phyloP scores from a whole-genome alignment of 768 basidiomycete genomes.

The Boletus speciosus region DNA sequence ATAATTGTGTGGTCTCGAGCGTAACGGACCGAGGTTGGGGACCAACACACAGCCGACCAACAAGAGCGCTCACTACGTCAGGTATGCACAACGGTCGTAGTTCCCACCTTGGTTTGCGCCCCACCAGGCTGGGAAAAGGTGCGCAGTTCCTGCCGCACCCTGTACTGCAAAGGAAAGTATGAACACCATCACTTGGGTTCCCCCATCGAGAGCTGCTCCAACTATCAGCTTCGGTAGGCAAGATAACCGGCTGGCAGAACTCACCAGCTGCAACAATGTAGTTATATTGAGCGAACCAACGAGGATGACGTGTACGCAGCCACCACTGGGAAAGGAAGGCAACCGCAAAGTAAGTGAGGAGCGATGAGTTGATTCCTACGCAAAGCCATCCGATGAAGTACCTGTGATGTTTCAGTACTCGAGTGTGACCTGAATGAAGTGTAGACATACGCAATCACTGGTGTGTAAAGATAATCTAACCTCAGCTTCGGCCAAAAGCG shows the following conservation, averaged over 20 bases:
- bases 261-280: constrained; percentile 60
- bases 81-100: constrained; percentile 27
- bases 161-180: constrained; percentile 49
- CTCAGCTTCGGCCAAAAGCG: constrained; percentile 33
- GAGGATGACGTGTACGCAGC: constrained; percentile 53
- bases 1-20: not conserved
- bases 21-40: not conserved
- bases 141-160: constrained; percentile 46
- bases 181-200: constrained; percentile 52
- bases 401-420: constrained; percentile 12
- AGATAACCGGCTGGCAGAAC: not conserved
- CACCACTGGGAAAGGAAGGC: constrained; percentile 59
- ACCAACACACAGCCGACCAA: not conserved
- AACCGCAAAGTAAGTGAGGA: constrained; percentile 46
- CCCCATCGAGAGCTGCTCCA: constrained; percentile 34
- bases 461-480: constrained; percentile 32
- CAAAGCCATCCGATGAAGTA: constrained; percentile 44
- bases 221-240: not conserved
- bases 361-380: constrained; percentile 53
- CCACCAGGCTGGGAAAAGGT: constrained; percentile 57
- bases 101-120: constrained; percentile 52
- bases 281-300: constrained; percentile 67
- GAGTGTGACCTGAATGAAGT: not conserved
- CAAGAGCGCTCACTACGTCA: constrained; percentile 10
- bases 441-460: constrained; percentile 26